A percentile compares a stretch with the other conserved stretches of the same genome.
Conservation (phyloP, 495 filamentous ascomycete species). For the Niebla homalea region DNA sequence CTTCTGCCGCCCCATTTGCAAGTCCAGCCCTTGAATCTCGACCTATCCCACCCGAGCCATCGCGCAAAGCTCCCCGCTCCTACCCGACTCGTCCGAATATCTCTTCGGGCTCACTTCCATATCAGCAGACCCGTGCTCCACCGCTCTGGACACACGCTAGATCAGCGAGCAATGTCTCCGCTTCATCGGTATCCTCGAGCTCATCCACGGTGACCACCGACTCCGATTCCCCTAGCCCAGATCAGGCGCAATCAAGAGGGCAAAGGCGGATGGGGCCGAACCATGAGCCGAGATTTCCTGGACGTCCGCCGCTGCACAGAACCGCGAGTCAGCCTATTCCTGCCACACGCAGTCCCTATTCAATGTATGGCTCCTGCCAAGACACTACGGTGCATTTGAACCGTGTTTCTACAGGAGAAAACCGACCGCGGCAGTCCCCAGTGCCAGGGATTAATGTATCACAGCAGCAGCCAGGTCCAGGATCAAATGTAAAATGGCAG, state of each 20-base stretch:
- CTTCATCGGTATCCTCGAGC: slow-evolving; percentile 10
- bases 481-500: neutral
- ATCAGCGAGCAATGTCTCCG: slow-evolving; percentile 10
- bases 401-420: too few relatives aligned
- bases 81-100: slow-evolving; percentile 8
- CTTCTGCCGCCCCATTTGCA: neutral
- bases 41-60: neutral
- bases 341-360: neutral
- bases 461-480: too few relatives aligned
- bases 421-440: too few relatives aligned
- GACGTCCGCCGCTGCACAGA: neutral
- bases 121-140: neutral
- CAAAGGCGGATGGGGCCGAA: neutral
- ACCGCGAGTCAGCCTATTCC: neutral
- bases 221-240: slow-evolving; percentile 10
- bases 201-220: slow-evolving; percentile 1
- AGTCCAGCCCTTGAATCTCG: neutral
- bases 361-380: neutral
- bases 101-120: neutral
- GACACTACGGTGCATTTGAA: neutral
- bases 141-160: slow-evolving; percentile 2
- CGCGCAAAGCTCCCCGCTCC: slow-evolving; percentile 5
- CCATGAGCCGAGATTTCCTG: neutral
- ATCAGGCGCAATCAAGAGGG: slow-evolving; percentile 3
- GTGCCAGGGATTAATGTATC: too few relatives aligned